Evolutionary conservation across 345 rosid species (phyloP).

Genomic region (Hibiscus trionum): DNA sequence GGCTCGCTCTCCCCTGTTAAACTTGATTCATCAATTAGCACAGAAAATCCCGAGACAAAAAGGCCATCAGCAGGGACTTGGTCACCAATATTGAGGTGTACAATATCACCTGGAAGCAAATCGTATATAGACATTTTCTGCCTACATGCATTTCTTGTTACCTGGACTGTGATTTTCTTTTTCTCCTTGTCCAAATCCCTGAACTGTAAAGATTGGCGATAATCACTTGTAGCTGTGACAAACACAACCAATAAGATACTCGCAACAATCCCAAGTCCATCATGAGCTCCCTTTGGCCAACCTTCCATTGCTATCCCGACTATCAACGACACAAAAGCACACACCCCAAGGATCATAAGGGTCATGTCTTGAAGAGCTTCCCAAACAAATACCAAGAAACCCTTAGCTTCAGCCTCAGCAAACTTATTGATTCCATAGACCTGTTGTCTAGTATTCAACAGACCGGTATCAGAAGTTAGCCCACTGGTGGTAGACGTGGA

Average conservation of each 20-base stretch:
- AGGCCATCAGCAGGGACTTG: conserved; percentile 96
- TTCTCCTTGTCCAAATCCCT: conserved; percentile 86
- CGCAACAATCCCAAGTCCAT: conserved; percentile 86
- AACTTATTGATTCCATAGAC: conserved; percentile 75
- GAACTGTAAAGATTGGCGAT: conserved; percentile 85
- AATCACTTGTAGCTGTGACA: conserved; percentile 82
- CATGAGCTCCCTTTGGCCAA: conserved; percentile 92
- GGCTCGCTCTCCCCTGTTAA: conserved; percentile 94
- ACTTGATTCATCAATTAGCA: conserved; percentile 77
- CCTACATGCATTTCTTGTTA: conserved; percentile 69
- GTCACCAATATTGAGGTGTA: conserved; percentile 83
- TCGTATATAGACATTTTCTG: conserved; percentile 87
- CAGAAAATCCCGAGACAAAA: conserved; percentile 78
- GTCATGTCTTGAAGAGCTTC: conserved; percentile 97
- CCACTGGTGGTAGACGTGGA: conserved; percentile 50
- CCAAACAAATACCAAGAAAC: conserved; percentile 85
- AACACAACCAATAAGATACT: conserved; percentile 82
- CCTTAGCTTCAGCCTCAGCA: conserved; percentile 52
- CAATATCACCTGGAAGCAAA: conserved; percentile 80
- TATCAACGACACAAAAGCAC: conserved; percentile 80
- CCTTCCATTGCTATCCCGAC: conserved; percentile 92
- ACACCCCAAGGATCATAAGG: conserved; percentile 79
- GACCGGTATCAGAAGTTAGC: conserved; percentile 29
- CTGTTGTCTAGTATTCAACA: conserved; percentile 51
- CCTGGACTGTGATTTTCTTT: conserved; percentile 78